Evolutionary conservation across 2,329 filamentous ascomycete species (phyloP), one percentile per base, ranked within the genome.

Genomic region (Neopestalotiopsis sp.): DNA sequence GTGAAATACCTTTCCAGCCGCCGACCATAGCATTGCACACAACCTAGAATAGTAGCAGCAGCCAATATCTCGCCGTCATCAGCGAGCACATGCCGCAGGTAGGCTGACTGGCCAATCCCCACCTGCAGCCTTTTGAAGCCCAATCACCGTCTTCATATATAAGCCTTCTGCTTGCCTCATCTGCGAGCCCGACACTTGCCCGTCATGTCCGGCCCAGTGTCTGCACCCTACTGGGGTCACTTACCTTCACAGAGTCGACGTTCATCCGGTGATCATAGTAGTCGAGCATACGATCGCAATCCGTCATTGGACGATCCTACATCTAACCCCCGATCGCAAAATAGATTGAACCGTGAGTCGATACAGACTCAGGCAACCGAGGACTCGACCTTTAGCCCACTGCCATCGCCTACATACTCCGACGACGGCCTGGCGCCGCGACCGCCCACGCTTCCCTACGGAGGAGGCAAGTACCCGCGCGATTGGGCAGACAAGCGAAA

Each of bases 331-430:
- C 81, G 81, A 74, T 79, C 79, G 70, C 81, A 81, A 70, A 79
- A 81, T 72, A 84, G 81, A 75, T 79, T 84, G 70, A 85, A 88
- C 73, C 84, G 87, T 71, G 79, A 78, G 69, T 91, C 89, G 28
- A 79, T 82, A 69, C 88, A 90, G 80, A 90, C 88, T 67, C 81
- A 83, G 74, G 82, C 79, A 74, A 87, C 86, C 69, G 86, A 89
- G 71, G 86, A 89, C 69, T 88, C 88, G 64, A 89, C 88, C 61
- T 83, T 86, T 75, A 89, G 86, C 74, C 87, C 88, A 60, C 84
- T 85, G 74, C 84, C 81, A 71, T 89, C 88, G 45, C 88, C 89
- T 57, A 84, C 83, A 59, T 78, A 82, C 66, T 84, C 87, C 74
- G 86, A 88, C 74, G 80, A 80, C 72, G 88, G 87, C 32, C 82